Percentiles rank a stretch among this genome's conserved stretches.
phyloP scores from a whole-genome alignment of 2,329 filamentous ascomycete genomes.

The Cryphonectria carpinicola region DNA sequence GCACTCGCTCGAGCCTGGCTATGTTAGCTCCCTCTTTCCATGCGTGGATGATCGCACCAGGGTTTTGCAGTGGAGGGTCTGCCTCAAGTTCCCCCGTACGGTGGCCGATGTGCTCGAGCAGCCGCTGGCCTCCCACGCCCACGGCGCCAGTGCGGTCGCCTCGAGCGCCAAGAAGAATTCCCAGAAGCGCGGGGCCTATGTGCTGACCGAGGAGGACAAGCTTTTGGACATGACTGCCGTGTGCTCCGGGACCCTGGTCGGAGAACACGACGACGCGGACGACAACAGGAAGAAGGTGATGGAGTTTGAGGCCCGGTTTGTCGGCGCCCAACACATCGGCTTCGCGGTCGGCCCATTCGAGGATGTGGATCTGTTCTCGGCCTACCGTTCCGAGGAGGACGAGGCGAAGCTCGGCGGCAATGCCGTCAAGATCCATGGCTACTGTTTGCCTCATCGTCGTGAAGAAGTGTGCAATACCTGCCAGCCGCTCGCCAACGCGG shows the following conservation, averaged over 20 bases:
- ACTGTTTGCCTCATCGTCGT: conserved; percentile 81
- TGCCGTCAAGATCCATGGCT: conserved; percentile 86
- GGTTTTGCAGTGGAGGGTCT: conserved; percentile 80
- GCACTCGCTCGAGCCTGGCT: conserved; percentile 77
- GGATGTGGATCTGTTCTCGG: conserved; percentile 81
- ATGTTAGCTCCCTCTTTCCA: conserved; percentile 85
- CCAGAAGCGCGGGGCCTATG: conserved; percentile 45
- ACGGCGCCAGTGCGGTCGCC: conserved; percentile 25
- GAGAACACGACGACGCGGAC: conserved; percentile 76
- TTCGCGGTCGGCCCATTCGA: conserved; percentile 96
- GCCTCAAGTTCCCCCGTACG: conserved; percentile 83
- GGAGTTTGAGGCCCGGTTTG: conserved; percentile 76
- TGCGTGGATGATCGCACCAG: conserved; percentile 87
- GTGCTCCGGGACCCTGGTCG: conserved; percentile 85
- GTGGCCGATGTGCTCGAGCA: conserved; percentile 74
- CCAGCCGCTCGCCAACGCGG: conserved; percentile 78
- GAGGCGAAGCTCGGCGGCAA: conserved; percentile 89
- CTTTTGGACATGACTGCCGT: conserved; percentile 86
- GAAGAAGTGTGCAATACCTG: conserved; percentile 88
- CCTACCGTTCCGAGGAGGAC: conserved; percentile 87
- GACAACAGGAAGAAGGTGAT: conserved; percentile 86
- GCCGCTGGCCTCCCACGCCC: conserved; percentile 47
- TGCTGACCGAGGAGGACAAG: conserved; percentile 75
- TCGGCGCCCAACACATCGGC: conserved; percentile 85
- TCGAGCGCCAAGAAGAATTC: conserved; percentile 36